These are phyloP conservation scores for Fusarium tanahbumbuense DNA, from an alignment of 2,329 filamentous ascomycete genomes.

Conservation along the genomic window DNA sequence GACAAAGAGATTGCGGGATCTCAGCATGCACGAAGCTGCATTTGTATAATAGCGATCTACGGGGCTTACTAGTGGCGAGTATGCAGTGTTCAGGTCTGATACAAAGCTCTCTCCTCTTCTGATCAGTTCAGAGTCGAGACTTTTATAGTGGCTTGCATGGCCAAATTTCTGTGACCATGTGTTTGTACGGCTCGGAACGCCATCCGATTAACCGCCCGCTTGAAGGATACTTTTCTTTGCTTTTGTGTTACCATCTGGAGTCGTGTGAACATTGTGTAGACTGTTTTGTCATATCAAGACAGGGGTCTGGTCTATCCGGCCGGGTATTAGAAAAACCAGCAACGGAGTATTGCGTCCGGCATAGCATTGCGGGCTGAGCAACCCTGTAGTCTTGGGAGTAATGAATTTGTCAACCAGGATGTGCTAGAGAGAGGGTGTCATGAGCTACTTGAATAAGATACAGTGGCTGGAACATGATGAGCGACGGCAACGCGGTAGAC, in stretches of 20 bases:
- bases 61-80: background rate
- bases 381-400: background rate
- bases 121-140: background rate
- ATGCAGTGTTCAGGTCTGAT: background rate
- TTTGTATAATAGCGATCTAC: background rate
- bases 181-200: background rate
- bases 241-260: background rate
- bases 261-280: background rate
- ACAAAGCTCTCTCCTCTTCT: background rate
- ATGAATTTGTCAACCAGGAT: background rate
- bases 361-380: background rate
- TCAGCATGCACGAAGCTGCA: background rate
- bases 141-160: background rate
- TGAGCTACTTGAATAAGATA: background rate
- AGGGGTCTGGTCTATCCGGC: background rate
- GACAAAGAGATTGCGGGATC: slow-evolving; percentile 1
- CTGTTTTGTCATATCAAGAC: background rate
- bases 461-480: background rate
- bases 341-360: background rate
- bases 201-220: background rate
- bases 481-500: background rate
- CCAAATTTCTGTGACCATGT: background rate
- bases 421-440: background rate
- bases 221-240: background rate
- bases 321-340: background rate